These are phyloP conservation scores for Ceratocystis cacaofunesta DNA, from an alignment of 2,329 filamentous ascomycete species.

Conservation along the genomic window DNA sequence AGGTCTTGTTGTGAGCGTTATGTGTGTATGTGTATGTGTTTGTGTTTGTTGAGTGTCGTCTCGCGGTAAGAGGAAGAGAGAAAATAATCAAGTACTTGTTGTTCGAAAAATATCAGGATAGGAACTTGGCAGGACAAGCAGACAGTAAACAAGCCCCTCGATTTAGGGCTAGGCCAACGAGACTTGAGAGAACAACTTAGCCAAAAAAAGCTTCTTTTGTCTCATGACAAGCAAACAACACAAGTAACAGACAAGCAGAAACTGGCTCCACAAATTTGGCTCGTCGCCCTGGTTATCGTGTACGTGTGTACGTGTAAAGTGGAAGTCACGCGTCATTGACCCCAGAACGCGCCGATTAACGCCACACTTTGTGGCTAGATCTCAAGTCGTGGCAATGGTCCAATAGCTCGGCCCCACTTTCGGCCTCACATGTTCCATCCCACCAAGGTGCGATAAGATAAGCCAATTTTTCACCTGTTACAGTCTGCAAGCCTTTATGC, in stretches of 20 bases:
- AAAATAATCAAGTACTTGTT: not conserved
- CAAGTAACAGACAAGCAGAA: not conserved
- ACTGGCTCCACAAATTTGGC: not conserved
- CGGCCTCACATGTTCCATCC: not conserved
- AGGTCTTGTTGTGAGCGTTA: not conserved
- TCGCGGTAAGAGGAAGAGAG: not conserved
- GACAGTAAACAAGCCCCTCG: not conserved
- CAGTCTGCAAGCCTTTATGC: not conserved
- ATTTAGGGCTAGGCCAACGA: not conserved
- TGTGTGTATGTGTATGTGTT: not conserved
- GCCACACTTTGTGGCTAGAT: not conserved
- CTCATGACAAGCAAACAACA: not conserved
- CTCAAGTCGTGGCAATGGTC: not conserved
- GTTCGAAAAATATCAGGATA: not conserved
- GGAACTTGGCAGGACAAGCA: not conserved
- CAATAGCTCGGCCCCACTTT: constrained; percentile 9
- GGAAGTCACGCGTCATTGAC: not conserved
- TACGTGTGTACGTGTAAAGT: constrained; percentile 14
- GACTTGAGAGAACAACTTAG: no score
- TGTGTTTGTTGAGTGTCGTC: not conserved
- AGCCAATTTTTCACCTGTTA: constrained; percentile 11
- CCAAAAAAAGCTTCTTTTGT: not conserved
- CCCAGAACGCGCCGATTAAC: not conserved
- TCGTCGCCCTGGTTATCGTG: constrained; percentile 1
- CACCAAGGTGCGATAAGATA: constrained; percentile 17